Evolutionary conservation across 1,139 yeast genomes (phyloP), one percentile per base, ranked within the genome.

Genomic region (Zygotorulaspora mrakii): DNA sequence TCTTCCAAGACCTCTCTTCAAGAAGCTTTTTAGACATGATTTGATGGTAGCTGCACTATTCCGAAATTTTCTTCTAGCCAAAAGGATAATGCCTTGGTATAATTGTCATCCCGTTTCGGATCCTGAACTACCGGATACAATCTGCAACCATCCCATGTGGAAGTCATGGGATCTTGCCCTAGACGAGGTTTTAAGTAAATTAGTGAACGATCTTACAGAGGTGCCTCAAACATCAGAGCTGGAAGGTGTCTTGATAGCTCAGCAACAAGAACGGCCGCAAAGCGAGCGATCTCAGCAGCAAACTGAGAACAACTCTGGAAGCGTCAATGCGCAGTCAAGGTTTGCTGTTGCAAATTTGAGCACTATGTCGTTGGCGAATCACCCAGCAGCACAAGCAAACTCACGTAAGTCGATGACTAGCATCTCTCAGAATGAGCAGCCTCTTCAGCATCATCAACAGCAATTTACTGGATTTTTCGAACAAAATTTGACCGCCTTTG

Each of bases 141-240:
- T 81, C 2, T 77, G 86, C 38, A 75, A 76, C 48, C 97, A 94
- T 59, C 79, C 95, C 9, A 83, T 91, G 87, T 91, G 99, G 99
- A 94, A 88, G 48, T 82, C 96, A 0, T 91, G 98, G 98, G 98
- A 94, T 59, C 69, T 91, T 55, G 97, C 98, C 0, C 83, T 91
- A 35, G 97, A 91, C 62, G 96, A 91, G 57, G 94, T 94, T 2
- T 69, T 94, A 40, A 77, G 87, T 3, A 87, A 82, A 54, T 62
- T 82, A 34, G 70, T 82, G 37, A 62, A 63, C 30, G 63, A 63
- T 46, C 48, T 59, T 47, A 60, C 58, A 48, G 60, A 52, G 40
- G 52, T 60, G 22, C 62, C 61, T 5, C 50, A 49, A 3, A 45
- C 59, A 7, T 44, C 63, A 8, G 54, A 52, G 28, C 34, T 52